Evolutionary conservation across 2,329 filamentous ascomycete genomes (phyloP), one percentile per base, ranked within the genome.

Genomic region (Hypoxylon sp.): DNA sequence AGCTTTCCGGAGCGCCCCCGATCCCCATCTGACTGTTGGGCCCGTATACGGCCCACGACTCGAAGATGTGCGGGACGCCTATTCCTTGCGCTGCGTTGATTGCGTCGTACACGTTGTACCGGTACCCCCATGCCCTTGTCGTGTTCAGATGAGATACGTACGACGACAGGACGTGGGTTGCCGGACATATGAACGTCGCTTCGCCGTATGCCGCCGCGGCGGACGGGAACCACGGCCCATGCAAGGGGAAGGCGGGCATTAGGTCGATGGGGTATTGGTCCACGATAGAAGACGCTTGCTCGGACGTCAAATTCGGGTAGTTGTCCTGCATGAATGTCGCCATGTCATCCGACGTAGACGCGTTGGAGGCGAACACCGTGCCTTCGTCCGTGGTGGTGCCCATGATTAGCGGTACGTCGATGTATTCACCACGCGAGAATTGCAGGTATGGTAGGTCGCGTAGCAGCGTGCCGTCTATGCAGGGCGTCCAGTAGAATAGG

Each of bases 401-500:
- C 56, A 84, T 79, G 11, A 87, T 72, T 27, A 84, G 69, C 0
- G 85, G 85, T 27, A 86, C 82, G 31, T 79, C 76, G 63, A 83
- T 64, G 63, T 84, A 85, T 6, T 76, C 72, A 0, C 83, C 82
- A 1, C 74, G 71, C 6, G 78, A 73, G 46, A 83, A 84, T 62
- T 85, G 74, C 3, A 61, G 68, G 44, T 82, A 83, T 1, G 84
- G 81, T 8, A 81, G 76, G 61, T 85, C 83, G 3, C 68, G 74
- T 11, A 87, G 72, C 8, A 86, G 73, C 4, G 81, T 80, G 6
- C 83, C 85, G 62, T 88, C 85, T 5, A 86, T 75, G 54, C 82
- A 84, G 0, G 85, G 85, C 2, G 83, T 81, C 83, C 83, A 88
- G 77, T 85, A 86, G 72, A 86, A 87, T 0, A 70, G 54, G 17